Base-by-base conservation (phyloP, 2,329 filamentous ascomycete genomes). In the Rhytidhysteron rufulum region DNA sequence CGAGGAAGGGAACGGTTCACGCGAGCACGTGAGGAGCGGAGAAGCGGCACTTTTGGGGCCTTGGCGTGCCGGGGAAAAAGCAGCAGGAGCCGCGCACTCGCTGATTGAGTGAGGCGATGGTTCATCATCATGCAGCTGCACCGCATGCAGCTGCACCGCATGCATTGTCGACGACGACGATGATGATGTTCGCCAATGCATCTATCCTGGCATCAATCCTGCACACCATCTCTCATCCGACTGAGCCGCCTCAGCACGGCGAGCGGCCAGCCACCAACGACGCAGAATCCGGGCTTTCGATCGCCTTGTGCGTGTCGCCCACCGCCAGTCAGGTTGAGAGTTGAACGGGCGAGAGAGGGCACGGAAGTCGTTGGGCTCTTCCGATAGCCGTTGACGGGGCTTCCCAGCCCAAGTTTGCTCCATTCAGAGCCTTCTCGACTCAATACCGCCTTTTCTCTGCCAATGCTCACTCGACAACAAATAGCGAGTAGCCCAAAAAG, bases 211-310 rank as follows among this genome's bases (percentile, higher is more conserved):
- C n/a, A n/a, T 32, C 30, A 7, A 13, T 15, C 20, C 34, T 36
- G 34, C 35, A 37, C 22, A 37, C 35, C 2, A 37, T 37, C 35
- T 16, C 24, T 9, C 37, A 51, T 57, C 54, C 56, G 53, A 49
- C 37, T 41, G 48, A 57, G 51, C 58, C 58, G 56, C 47, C 38
- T 39, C 22, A 44, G 45, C 59, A 50, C 45, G 45, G 37, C 36
- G 43, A 22, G 30, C 30, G 34, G 43, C 37, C 33, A 31, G 45
- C 42, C 31, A 47, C 9, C 33, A 16, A 30, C 24, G 17, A 53
- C 42, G 53, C 47, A 40, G 38, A 37, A 58, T 57, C 47, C 56
- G n/a, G n/a, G 25, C 25, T 29, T 29, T n/a, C n/a, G n/a, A n/a
- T n/a, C n/a, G n/a, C n/a, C n/a, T n/a, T n/a, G n/a, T n/a, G n/a